These are phyloP conservation scores for Coniochaeta hoffmannii DNA, from an alignment of 2,329 filamentous ascomycete species.

Conservation along the genomic window DNA sequence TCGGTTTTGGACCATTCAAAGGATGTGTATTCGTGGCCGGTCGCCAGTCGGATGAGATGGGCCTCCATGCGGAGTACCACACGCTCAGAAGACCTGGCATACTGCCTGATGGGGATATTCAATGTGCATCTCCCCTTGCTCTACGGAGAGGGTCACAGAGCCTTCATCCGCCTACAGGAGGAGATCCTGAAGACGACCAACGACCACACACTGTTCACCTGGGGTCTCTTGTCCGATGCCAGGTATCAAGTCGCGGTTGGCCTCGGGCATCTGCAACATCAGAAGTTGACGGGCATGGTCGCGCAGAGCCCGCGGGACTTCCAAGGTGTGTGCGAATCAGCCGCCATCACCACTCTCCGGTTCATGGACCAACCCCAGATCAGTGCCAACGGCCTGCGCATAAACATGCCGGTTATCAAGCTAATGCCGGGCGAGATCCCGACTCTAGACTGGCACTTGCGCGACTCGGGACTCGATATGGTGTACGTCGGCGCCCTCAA, in stretches of 20 bases:
- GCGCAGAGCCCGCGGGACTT: not conserved
- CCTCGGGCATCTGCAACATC: not conserved
- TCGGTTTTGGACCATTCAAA: not conserved
- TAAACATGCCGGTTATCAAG: not conserved
- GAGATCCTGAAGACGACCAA: conserved; percentile 11
- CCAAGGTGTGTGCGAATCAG: not conserved
- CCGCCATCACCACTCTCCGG: not conserved
- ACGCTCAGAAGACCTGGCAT: conserved; percentile 15
- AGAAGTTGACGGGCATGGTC: not conserved
- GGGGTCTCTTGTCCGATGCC: not conserved
- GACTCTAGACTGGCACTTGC: not conserved
- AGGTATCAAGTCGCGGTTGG: not conserved
- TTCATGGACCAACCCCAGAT: not conserved
- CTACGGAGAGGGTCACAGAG: conserved; percentile 16
- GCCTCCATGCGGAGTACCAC: conserved; percentile 13
- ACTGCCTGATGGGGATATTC: conserved; percentile 18
- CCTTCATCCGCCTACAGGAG: conserved; percentile 15
- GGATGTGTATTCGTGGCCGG: not conserved
- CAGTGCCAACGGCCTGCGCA: not conserved
- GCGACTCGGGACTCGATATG: not conserved
- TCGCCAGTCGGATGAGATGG: conserved; percentile 18
- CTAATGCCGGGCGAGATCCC: not conserved
- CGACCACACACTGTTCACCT: not conserved
- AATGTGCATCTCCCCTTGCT: conserved; percentile 18
- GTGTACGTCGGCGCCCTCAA: not conserved